Percentiles rank a stretch among this genome's conserved stretches.
These are phyloP conservation scores for Dacryopinax primogenitus DNA, from an alignment of 768 basidiomycete species.

Conservation along the genomic window DNA sequence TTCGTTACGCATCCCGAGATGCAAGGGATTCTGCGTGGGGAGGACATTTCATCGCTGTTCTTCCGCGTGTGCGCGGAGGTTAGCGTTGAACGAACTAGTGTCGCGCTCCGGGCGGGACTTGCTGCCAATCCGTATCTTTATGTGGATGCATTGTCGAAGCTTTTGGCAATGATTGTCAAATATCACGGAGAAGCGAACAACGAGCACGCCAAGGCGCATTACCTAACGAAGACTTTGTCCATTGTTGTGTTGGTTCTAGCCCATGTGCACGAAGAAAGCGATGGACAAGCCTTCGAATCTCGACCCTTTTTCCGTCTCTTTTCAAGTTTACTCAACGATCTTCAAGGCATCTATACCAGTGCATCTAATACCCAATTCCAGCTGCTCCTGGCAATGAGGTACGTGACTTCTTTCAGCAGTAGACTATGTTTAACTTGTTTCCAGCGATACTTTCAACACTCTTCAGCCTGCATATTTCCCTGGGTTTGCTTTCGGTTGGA, in stretches of 20 bases:
- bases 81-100: constrained; percentile 77
- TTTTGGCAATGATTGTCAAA: constrained; percentile 97
- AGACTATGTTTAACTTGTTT: constrained; percentile 15
- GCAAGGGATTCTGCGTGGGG: constrained; percentile 89
- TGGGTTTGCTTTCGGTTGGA: constrained; percentile 97
- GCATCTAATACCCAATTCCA: constrained; percentile 85
- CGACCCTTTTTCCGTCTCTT: constrained; percentile 99
- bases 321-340: constrained; percentile 85
- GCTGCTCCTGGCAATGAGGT: constrained; percentile 79
- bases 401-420: constrained; percentile 18
- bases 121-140: constrained; percentile 69
- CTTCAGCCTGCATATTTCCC: constrained; percentile 94
- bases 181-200: constrained; percentile 97
- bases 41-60: constrained; percentile 94
- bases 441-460: constrained; percentile 87
- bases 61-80: constrained; percentile 96
- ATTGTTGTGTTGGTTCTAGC: constrained; percentile 94
- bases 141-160: constrained; percentile 84
- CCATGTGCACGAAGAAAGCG: constrained; percentile 78
- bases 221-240: constrained; percentile 90
- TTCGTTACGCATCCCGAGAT: constrained; percentile 96
- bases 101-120: constrained; percentile 53
- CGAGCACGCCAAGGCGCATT: constrained; percentile 90
- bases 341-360: constrained; percentile 71
- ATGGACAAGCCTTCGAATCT: constrained; percentile 81